Conservation (phyloP, 306 rosid species). For the Parietaria judaica region DNA sequence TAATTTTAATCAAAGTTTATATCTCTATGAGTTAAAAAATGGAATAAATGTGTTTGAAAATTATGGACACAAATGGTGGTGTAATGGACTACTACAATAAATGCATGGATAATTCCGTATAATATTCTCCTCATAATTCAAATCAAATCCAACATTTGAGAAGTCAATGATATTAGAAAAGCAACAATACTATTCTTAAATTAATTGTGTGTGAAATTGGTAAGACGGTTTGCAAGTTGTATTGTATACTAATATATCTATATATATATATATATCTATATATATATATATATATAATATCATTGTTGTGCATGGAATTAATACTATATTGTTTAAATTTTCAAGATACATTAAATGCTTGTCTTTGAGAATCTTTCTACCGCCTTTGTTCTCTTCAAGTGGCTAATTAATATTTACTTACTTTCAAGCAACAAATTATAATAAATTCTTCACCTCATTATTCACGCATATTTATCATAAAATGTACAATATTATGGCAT, state of each 20-base stretch:
- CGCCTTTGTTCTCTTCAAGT: not conserved
- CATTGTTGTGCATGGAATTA: too few species aligned
- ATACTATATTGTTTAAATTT: too few species aligned
- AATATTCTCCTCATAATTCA: not conserved
- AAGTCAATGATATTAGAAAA: slow-evolving; percentile 14
- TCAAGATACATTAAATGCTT: too few species aligned
- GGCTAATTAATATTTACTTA: not conserved
- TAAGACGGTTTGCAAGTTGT: slow-evolving; percentile 17
- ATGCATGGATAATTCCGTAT: not conserved
- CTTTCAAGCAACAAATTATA: not conserved
- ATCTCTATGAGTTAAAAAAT: not conserved
- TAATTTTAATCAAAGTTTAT: not conserved
- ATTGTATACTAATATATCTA: too few species aligned
- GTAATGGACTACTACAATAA: not conserved
- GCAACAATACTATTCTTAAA: not conserved
- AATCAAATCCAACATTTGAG: slow-evolving; percentile 7
- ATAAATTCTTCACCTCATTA: not conserved
- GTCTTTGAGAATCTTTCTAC: too few species aligned
- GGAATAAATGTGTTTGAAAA: not conserved
- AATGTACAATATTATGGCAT: not conserved
- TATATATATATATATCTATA: too few species aligned
- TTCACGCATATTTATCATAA: not conserved
- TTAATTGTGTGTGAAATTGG: slow-evolving; percentile 1
- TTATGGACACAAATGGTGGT: slow-evolving; percentile 1
- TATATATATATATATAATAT: too few species aligned